phyloP scores from a whole-genome alignment of 2,329 filamentous ascomycete species.

The Apiospora saccharicola region DNA sequence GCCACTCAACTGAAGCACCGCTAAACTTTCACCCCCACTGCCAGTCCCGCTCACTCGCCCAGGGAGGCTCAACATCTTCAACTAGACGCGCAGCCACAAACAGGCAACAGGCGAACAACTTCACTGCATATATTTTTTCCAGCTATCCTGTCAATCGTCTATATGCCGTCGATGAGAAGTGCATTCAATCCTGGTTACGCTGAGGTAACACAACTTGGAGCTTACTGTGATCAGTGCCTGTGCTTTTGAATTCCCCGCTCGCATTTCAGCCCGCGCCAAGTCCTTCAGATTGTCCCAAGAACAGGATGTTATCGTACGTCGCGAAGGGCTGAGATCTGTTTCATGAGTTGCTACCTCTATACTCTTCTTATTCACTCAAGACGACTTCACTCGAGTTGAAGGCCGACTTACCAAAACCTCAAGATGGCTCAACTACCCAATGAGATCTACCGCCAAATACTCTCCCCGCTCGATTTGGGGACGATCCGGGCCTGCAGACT shows the following conservation, averaged over 20 bases:
- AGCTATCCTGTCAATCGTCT: background rate
- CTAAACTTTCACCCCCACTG: background rate
- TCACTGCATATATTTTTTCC: background rate
- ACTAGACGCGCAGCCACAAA: background rate
- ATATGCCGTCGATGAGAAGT: background rate
- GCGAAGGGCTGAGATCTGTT: background rate
- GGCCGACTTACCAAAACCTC: background rate
- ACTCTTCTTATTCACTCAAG: background rate
- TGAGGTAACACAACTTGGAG: background rate
- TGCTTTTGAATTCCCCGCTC: background rate
- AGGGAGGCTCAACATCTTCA: background rate
- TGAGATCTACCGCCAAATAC: conserved; percentile 1
- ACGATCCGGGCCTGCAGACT: background rate
- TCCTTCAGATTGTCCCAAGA: background rate
- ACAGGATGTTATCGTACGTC: background rate
- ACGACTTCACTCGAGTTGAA: background rate
- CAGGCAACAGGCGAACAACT: background rate
- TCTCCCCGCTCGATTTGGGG: background rate
- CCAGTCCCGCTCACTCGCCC: background rate
- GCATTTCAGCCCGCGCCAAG: background rate
- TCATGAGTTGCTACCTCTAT: background rate
- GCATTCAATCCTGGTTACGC: background rate
- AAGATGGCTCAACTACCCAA: background rate
- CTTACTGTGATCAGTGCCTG: background rate
- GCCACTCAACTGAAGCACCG: background rate